A percentile compares a stretch with the other conserved stretches of the same genome.
phyloP scores from a whole-genome alignment of 768 basidiomycete genomes.

The Hebeloma cylindrosporum region DNA sequence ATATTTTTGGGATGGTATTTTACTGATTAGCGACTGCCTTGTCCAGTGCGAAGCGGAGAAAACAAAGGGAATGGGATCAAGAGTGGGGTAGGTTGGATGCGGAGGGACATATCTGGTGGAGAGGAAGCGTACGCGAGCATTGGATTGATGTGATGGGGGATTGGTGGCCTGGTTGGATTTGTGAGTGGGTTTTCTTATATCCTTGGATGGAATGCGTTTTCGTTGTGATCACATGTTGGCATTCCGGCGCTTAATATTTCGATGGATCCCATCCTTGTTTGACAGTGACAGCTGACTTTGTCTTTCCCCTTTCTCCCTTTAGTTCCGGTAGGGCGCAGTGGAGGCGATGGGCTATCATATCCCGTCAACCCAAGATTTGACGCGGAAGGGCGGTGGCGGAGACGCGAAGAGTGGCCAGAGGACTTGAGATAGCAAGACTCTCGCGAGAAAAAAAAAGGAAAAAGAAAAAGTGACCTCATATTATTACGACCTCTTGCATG shows the following conservation, averaged over 20 bases:
- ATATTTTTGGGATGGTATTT: constrained; percentile 4
- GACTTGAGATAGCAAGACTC: constrained; percentile 57
- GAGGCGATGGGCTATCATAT: constrained; percentile 62
- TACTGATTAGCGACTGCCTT: neutral
- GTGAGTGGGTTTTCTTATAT: constrained; percentile 48
- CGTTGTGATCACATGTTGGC: too few relatives aligned
- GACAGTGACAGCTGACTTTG: neutral
- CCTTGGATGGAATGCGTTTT: too few relatives aligned
- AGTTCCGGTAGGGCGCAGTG: constrained; percentile 53
- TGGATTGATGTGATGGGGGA: constrained; percentile 87
- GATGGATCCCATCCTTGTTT: too few relatives aligned
- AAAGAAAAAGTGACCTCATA: too few relatives aligned
- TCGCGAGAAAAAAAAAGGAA: too few relatives aligned
- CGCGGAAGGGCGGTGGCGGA: constrained; percentile 61
- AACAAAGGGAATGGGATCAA: constrained; percentile 57
- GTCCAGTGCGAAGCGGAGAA: constrained; percentile 49
- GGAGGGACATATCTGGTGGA: constrained; percentile 90
- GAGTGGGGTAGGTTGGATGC: constrained; percentile 78
- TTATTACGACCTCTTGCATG: too few relatives aligned
- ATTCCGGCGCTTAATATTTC: too few relatives aligned
- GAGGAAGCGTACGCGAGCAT: constrained; percentile 56
- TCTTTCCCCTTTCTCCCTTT: constrained; percentile 17
- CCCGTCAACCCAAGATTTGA: constrained; percentile 76
- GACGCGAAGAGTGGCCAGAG: constrained; percentile 69
- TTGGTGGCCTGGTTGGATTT: constrained; percentile 68